Base-by-base conservation (phyloP, 192 early-diverging fungal species). In the Helicostylum pulchrum region DNA sequence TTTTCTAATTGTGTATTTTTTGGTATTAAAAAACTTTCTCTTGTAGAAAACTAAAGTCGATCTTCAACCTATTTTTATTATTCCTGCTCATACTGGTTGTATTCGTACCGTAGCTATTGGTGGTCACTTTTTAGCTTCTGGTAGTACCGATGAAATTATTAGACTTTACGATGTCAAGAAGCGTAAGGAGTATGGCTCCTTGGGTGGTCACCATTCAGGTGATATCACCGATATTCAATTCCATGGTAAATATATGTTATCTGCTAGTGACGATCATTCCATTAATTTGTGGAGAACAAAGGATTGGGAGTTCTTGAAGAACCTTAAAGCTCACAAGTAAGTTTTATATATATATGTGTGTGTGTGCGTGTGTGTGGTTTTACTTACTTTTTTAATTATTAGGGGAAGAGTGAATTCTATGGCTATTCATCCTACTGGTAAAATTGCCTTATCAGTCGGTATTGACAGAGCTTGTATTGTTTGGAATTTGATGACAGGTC, bases 261-360 rank as follows among this genome's bases (percentile, higher is more conserved):
- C 92, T 30, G 88, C 88, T 45, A 90, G 90, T 53, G 95, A 96
- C 54, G 96, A 97, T 74, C 92, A 93, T 31, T 81, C 78, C 9
- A 84, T 99, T 32, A 86, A 88, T 52, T 87, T 99, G 36, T 94
- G 93, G 77, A 78, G 98, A 67, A 87, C 93, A 45, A 92, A 91
- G 69, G 98, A 98, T 77, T 99, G 98, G 98, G 95, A 97, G 71
- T 85, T 84, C 53, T 83, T 99, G 64, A 94, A 92, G 73, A 88
- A 83, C 43, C 80, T 98, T 52, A 90, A 88, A 60, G 90, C 89
- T 21, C 90, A 94, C 74, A 83, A 79, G 79, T 78, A 79, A 45
- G 83, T 39, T 39, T 5, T 39, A 11, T 12, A 30, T 20, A 12
- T 21, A 71, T 32, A n/a, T 47, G 46, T 70, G 26, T 26, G 26